A percentile compares a stretch with the other conserved stretches of the same genome.
Conservation (phyloP, 129 eudicot genomes). For the Centella asiatica region DNA sequence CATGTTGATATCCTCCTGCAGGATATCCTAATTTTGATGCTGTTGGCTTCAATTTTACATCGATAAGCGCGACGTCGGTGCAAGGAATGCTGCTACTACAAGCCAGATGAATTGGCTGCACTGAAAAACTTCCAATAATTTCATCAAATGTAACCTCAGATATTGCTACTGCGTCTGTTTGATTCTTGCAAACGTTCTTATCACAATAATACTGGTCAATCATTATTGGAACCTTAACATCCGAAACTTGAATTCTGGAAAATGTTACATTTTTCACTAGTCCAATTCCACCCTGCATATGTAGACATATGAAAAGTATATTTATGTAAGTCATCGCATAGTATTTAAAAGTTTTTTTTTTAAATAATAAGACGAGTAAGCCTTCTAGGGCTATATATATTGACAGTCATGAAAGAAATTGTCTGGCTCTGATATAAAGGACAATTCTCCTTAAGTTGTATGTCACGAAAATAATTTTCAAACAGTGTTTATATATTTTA, state of each 20-base stretch:
- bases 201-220: slow-evolving; percentile 86
- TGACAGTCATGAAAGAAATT: no score
- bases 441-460: no score
- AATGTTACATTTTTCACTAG: slow-evolving; percentile 65
- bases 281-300: slow-evolving; percentile 65
- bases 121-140: slow-evolving; percentile 54
- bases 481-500: no score
- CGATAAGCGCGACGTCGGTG: slow-evolving; percentile 28
- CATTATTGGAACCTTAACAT: slow-evolving; percentile 68
- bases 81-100: slow-evolving; percentile 58
- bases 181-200: slow-evolving; percentile 52
- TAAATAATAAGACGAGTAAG: no score
- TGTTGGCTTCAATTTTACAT: slow-evolving; percentile 48
- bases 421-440: no score
- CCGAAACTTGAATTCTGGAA: slow-evolving; percentile 46
- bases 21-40: slow-evolving; percentile 8
- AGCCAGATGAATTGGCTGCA: slow-evolving; percentile 64
- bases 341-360: no score
- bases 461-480: no score
- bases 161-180: slow-evolving; percentile 61
- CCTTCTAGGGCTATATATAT: no score
- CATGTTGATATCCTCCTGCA: slow-evolving; percentile 25
- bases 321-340: not conserved
- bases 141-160: slow-evolving; percentile 40
- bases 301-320: not conserved